Percentiles rank a stretch among this genome's conserved stretches.
Evolutionary conservation across 306 rosid genomes (phyloP).

Genomic region (Dalbergia cultrata): DNA sequence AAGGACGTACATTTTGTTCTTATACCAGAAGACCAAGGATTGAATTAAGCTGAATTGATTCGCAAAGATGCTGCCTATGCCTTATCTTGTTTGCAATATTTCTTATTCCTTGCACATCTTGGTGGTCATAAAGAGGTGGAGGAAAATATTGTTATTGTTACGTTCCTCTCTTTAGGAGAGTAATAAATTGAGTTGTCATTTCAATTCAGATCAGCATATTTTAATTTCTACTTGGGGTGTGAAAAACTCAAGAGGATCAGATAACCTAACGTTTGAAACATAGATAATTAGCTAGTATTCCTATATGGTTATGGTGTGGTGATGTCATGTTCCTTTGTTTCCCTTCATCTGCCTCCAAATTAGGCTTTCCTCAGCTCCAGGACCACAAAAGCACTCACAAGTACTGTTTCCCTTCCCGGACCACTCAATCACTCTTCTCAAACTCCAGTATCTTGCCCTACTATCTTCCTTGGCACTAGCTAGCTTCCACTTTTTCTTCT

Average conservation of each 20-base stretch:
- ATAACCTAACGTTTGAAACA: slow-evolving; percentile 34
- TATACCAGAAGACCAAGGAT: slow-evolving; percentile 6
- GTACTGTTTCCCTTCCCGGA: slow-evolving; percentile 54
- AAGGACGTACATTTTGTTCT: slow-evolving; percentile 43
- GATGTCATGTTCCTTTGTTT: slow-evolving; percentile 47
- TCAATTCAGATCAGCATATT: background rate
- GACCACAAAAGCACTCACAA: slow-evolving; percentile 75
- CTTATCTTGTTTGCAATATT: background rate
- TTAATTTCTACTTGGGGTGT: slow-evolving; percentile 11
- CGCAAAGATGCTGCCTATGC: slow-evolving; percentile 21
- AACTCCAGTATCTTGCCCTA: slow-evolving; percentile 25
- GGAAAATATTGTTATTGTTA: background rate
- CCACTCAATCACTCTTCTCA: slow-evolving; percentile 64
- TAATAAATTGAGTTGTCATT: background rate
- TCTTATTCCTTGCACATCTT: background rate
- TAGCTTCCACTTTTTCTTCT: slow-evolving; percentile 38
- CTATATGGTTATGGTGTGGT: slow-evolving; percentile 13
- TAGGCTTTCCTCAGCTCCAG: slow-evolving; percentile 61
- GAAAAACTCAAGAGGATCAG: background rate
- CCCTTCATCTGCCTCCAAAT: slow-evolving; percentile 51
- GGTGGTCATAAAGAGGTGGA: background rate
- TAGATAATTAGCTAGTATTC: slow-evolving; percentile 18
- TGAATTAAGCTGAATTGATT: background rate
- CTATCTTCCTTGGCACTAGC: background rate
- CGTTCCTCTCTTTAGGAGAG: background rate